Evolutionary conservation across 2,329 filamentous ascomycete genomes (phyloP), one percentile per base, ranked within the genome.

Genomic region (Cyclaneusma minus): DNA sequence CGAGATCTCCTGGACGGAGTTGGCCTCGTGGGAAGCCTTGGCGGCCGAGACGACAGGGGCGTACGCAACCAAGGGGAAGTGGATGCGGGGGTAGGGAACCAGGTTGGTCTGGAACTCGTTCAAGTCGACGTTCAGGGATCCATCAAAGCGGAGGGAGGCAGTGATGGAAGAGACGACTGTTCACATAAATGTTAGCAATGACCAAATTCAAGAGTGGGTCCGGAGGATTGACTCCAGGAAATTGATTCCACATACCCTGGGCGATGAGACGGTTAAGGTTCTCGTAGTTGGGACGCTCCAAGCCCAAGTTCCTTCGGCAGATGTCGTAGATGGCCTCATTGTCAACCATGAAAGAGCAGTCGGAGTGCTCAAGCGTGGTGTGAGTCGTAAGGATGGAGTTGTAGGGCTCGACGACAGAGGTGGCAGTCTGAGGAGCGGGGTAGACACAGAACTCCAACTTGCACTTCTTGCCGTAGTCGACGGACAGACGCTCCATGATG

Each of bases 41-140:
- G 82, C 79, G 37, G 84, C 80, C 36, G 85, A 94, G 57, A 95
- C 74, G 50, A 98, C 81, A 35, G 87, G 87, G 22, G 89, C 70
- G 55, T 95, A 98, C 41, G 85, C 84, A 49, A 95, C 85, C 46
- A 98, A 79, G 53, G 87, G 87, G 78, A 94, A 98, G 66, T 98
- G 87, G 50, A 98, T 98, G 63, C 87, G 84, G 40, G 87, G 87
- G 64, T 95, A 98, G 35, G 87, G 87, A 37, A 98, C 87, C 60
- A 98, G 62, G 70, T 98, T 98, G 62, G 87, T 98, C 73, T 98
- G 87, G 81, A 98, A 98, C 68, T 98, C 87, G 69, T 94, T 94
- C 43, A 98, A 64, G 58, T 98, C 87, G 62, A 98, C 89, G 63
- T 98, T 98, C 47, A 98, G 80, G 43, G 89, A 94, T 42, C 87